Conservation (phyloP, 805 yeast genomes). For the Yarrowia yakushimensis region DNA sequence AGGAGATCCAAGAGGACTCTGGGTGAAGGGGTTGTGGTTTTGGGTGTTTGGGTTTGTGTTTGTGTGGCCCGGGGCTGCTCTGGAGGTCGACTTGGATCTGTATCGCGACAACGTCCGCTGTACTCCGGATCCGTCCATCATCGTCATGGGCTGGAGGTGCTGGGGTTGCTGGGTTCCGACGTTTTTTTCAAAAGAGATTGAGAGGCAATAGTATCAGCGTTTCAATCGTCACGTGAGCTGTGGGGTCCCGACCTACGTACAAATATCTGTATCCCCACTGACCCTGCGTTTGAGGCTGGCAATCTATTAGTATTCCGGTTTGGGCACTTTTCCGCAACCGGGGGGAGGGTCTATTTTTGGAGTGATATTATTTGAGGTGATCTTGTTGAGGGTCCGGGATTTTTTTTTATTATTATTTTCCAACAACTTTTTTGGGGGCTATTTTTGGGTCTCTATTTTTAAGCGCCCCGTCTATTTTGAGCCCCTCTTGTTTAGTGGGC, state of each 20-base stretch:
- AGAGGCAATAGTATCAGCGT: not conserved
- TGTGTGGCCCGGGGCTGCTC: not conserved
- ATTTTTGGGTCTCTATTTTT: not conserved
- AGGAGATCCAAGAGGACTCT: not conserved
- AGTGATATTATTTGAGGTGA: no score
- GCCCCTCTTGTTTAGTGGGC: no score
- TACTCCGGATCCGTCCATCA: not conserved
- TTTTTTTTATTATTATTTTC: not conserved
- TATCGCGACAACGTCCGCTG: slow-evolving; percentile 7
- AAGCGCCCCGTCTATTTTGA: not conserved
- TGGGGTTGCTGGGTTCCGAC: not conserved
- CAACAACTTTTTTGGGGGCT: not conserved
- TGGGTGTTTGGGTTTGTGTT: not conserved
- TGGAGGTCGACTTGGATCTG: not conserved
- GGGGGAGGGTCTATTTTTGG: no score
- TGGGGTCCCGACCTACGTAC: no score
- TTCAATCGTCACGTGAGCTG: slow-evolving; percentile 1
- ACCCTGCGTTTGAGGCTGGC: not conserved
- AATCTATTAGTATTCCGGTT: not conserved
- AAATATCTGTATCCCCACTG: no score
- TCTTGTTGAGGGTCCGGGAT: no score
- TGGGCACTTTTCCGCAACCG: not conserved
- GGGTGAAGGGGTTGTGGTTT: not conserved
- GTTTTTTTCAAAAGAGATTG: no score
- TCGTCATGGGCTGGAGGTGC: not conserved